Base-by-base conservation (phyloP, 306 rosid species). In the Casuarina cunninghamiana region DNA sequence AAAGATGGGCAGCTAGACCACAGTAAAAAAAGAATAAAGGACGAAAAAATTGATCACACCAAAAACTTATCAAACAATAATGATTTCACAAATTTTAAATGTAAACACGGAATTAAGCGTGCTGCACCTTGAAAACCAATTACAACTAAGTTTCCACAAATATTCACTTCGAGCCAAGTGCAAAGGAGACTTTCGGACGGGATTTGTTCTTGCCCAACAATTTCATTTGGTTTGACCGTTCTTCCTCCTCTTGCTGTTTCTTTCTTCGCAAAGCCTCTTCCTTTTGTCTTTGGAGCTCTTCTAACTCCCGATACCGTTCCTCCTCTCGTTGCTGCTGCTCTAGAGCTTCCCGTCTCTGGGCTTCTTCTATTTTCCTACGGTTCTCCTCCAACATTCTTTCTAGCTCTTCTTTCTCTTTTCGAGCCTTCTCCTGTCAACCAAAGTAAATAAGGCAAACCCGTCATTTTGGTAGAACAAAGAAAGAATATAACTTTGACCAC, bases 321-420 rank as follows among this genome's bases (percentile, higher is more conserved):
- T 96, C 99, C 87, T 96, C 99, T 81, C 96, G 89, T 81, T 88
- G 76, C 80, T 93, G 99, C 89, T 86, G 95, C 87, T 91, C 99
- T 84, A 95, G 78, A 73, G 97, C 98, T 80, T 96, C 99, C 80
- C 82, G 90, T 82, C 96, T 89, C 85, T 93, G 97, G 44, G 97
- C 85, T 82, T 91, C 99, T 87, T 93, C 99, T 53, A 89, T 71
- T 84, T 87, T 91, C 90, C 91, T 82, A 80, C 87, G 78, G 78
- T 86, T 96, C 88, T 93, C 98, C 89, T 93, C 99, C 13, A 91
- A 86, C 93, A 91, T 85, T 86, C 83, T 89, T 80, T 93, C 97
- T 60, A 89, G 82, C 76, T 87, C 93, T 84, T 90, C 93, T 71
- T 74, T 96, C 86, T 93, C 99, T 83, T 79, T 90, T 71, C 84